Evolutionary conservation across 2,329 filamentous ascomycete species (phyloP).

Genomic region (Colletotrichum orbiculare): DNA sequence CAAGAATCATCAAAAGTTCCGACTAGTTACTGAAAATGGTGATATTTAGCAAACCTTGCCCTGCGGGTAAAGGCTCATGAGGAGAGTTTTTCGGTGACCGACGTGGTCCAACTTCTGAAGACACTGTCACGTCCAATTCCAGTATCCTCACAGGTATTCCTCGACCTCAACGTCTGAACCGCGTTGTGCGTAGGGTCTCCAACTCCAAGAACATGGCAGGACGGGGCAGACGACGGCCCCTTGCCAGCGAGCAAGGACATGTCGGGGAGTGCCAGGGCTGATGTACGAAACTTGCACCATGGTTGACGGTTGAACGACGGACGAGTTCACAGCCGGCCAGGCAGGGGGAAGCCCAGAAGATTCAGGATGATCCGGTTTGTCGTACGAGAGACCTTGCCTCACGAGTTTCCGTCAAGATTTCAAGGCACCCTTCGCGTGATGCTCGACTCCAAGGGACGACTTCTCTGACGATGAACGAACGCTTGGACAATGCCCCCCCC

Average conservation of each 20-base stretch:
- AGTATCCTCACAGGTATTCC: neutral
- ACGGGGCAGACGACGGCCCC: neutral
- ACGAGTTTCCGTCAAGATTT: neutral
- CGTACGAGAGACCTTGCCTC: too few species aligned
- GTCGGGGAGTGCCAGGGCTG: neutral
- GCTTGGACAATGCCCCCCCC: conserved; percentile 23
- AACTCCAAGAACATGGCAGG: neutral
- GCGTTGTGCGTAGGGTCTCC: neutral
- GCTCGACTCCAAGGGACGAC: neutral
- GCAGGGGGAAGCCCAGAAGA: too few species aligned
- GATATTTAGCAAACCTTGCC: too few species aligned
- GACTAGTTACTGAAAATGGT: too few species aligned
- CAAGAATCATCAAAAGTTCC: too few species aligned
- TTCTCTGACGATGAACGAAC: conserved; percentile 3
- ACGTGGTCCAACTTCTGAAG: too few species aligned
- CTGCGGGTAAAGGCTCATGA: too few species aligned
- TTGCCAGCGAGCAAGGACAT: neutral
- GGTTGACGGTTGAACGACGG: neutral
- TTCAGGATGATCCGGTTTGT: too few species aligned
- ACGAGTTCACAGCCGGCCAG: neutral
- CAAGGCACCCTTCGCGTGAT: neutral
- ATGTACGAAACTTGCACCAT: neutral
- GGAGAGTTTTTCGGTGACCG: too few species aligned
- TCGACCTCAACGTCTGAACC: neutral
- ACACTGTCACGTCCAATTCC: neutral